Percentiles rank a stretch among this genome's conserved stretches.
phyloP scores from a whole-genome alignment of 2,329 filamentous ascomycete species.

The Arachnomyces sp. region DNA sequence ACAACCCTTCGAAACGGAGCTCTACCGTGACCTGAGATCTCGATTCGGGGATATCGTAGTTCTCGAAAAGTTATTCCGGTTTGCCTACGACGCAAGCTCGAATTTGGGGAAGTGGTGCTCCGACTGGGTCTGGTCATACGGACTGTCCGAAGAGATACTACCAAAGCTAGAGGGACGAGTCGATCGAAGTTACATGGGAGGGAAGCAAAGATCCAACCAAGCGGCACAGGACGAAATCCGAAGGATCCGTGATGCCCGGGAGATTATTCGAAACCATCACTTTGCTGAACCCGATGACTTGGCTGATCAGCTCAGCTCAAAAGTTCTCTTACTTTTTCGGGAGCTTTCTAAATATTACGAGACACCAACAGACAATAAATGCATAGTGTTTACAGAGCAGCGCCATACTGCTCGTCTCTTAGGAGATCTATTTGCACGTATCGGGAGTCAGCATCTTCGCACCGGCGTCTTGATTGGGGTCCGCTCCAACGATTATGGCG shows the following conservation, averaged over 20 bases:
- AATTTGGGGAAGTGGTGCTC: constrained; percentile 77
- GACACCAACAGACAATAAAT: constrained; percentile 52
- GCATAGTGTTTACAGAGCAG: constrained; percentile 81
- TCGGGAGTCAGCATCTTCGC: constrained; percentile 53
- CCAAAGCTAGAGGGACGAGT: constrained; percentile 54
- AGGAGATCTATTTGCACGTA: constrained; percentile 55
- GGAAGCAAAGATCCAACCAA: constrained; percentile 33
- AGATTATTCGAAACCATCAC: constrained; percentile 47
- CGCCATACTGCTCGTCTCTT: constrained; percentile 71
- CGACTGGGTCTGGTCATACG: constrained; percentile 70
- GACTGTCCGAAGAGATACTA: constrained; percentile 56
- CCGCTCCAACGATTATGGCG: constrained; percentile 42
- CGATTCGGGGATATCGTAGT: constrained; percentile 45
- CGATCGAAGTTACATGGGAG: constrained; percentile 20
- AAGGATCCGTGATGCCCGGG: constrained; percentile 52
- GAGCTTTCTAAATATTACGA: constrained; percentile 59
- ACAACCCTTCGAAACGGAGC: constrained; percentile 52
- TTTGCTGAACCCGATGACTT: constrained; percentile 33
- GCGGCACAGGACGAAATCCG: constrained; percentile 17
- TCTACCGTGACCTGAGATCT: constrained; percentile 53
- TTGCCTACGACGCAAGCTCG: constrained; percentile 52
- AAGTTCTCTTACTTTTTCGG: constrained; percentile 57
- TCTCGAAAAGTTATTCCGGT: constrained; percentile 53
- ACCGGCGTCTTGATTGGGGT: constrained; percentile 60
- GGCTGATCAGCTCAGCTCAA: constrained; percentile 56